A percentile compares a stretch with the other conserved stretches of the same genome.
Conservation (phyloP, 2,329 filamentous ascomycete genomes). For the Colletotrichum sp. region DNA sequence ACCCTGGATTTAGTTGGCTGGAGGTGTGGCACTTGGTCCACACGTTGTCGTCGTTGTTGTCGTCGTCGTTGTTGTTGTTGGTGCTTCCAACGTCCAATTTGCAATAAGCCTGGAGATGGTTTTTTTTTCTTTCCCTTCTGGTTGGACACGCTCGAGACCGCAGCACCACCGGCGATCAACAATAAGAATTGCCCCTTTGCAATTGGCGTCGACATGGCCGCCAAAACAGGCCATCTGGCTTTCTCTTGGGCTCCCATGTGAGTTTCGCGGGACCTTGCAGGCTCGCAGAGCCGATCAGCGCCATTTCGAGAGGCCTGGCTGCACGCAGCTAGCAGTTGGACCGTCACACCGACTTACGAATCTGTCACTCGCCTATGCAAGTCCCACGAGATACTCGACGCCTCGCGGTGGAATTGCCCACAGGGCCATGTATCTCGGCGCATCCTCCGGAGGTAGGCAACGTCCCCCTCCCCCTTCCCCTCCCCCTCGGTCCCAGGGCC, state of each 20-base stretch:
- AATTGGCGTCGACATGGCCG: not conserved
- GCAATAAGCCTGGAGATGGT: not conserved
- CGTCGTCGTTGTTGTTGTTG: not conserved
- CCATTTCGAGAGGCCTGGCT: not conserved
- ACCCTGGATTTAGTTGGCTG: not conserved
- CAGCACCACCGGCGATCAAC: not conserved
- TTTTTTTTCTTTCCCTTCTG: not conserved
- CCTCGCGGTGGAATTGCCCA: not conserved
- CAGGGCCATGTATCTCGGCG: not conserved
- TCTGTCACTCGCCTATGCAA: conserved; percentile 13
- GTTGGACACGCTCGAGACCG: not conserved
- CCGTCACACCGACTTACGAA: conserved; percentile 19
- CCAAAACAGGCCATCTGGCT: conserved; percentile 8
- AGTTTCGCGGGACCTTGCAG: conserved; percentile 18
- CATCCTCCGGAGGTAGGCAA: not conserved
- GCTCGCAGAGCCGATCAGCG: conserved; percentile 5
- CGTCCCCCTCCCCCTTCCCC: not conserved
- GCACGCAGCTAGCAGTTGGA: conserved; percentile 13
- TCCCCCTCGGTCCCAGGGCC: not conserved
- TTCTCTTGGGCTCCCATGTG: conserved; percentile 5
- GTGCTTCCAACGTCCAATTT: not conserved
- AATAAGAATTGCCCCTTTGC: not conserved
- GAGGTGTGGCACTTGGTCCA: not conserved
- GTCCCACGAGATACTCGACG: not conserved
- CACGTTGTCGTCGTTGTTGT: not conserved